Base-by-base conservation (phyloP, 2,329 filamentous ascomycete genomes). In the Pseudopithomyces maydicus region DNA sequence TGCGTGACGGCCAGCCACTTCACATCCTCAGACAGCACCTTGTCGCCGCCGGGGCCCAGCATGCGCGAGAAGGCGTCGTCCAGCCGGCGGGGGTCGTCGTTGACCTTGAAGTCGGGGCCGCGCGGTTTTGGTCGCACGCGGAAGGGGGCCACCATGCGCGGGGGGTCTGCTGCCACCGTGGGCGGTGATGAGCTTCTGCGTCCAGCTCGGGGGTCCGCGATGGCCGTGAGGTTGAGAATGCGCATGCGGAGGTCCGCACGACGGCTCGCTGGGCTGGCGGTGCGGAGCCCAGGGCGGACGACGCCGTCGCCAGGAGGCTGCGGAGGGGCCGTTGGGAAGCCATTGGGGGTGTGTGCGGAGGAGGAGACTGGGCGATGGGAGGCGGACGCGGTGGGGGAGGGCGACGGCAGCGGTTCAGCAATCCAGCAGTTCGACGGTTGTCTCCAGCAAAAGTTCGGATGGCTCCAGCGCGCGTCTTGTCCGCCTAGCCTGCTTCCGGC, bases 1-100 rank as follows among this genome's bases (percentile, higher is more conserved):
- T 98, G 95, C 64, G 95, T 99, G 54, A 99, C 86, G 29, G 93
- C 93, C 70, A 98, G 81, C 95, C 95, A 99, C 80, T 97, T 98
- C 60, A 95, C 83, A 79, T 99, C 94, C 15, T 97, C 93, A 1
- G 90, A 88, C 56, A 99, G 82, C 74, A 95, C 75, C 66, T 84
- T 85, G 65, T 90, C 85, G 55, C 90, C 91, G 44, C 84, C 87
- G 45, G 81, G 81, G 6, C 93, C 94, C 54, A 98, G 79, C 65
- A 98, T 84, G 52, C 82, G 82, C 64, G 85, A 82, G 76, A 97
- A 96, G 76, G 92, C 90, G 47, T 85, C 81, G 74, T 98, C 90
- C 54, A 99, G 81, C 70, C 82, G 82, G 63, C 80, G 82, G 10
- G 91, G 90, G 70, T 93, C 87, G 19, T 85, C 83, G 77, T 98